Evolutionary conservation across 495 filamentous ascomycete species (phyloP), one percentile per base, ranked within the genome.

Genomic region (Acidiella bohemica): DNA sequence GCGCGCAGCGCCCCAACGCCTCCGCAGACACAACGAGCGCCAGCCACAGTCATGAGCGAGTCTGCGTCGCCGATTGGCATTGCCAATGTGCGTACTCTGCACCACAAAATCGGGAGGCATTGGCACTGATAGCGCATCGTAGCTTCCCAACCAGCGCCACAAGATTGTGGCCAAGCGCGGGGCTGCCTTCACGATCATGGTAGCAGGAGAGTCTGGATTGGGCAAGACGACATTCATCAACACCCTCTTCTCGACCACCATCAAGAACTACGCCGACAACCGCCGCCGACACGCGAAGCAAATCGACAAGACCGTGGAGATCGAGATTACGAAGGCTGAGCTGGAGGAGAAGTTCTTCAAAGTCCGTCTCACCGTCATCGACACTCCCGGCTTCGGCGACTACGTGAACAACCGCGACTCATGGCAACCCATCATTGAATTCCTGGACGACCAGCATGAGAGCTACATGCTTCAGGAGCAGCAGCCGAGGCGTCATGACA

Each of bases 321-420:
- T 97, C 56, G 90, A 96, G 62, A 97, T 97, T 58, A 97, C 90
- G 60, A 97, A 97, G 73, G 90, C 90, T 36, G 90, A 97, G 69
- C 66, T 97, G 44, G 90, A 97, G 68, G 90, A 97, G 77, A 97
- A 97, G 72, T 97, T 97, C 72, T 97, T 97, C 78, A 97, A 97
- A 72, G 90, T 97, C 55, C 87, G 90, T 57, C 68, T 97, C 44
- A 97, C 90, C 35, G 90, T 97, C 47, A 97, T 97, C 58, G 90
- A 97, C 61, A 97, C 90, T 49, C 90, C 90, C 41, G 90, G 90
- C 46, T 97, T 97, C 56, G 90, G 90, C 61, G 90, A 97, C 72
- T 97, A 96, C 59, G 90, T 97, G 61, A 97, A 97, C 80, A 97
- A 97, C 73, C 80, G 87, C 48, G 90, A 97, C 65, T 94, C 87